Percentiles rank a stretch among this genome's conserved stretches.
phyloP scores from a whole-genome alignment of 75 land plant species.

The Picea sitchensis region DNA sequence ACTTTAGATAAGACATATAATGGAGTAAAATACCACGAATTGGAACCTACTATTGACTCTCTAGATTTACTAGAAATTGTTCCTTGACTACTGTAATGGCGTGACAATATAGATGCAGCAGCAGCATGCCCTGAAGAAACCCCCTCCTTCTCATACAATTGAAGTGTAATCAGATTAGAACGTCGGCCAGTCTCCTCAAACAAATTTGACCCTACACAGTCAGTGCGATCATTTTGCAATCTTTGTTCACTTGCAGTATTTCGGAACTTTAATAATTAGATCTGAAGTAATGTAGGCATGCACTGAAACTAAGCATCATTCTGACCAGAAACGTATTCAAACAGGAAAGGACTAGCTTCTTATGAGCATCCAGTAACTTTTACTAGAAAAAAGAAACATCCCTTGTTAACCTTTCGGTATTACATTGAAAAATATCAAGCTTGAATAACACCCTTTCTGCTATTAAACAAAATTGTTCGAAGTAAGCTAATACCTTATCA shows the following conservation, averaged over 20 bases:
- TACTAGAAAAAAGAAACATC: neutral
- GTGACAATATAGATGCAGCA: constrained; percentile 58
- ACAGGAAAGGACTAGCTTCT: neutral
- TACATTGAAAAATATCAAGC: constrained; percentile 1
- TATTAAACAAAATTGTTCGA: no score
- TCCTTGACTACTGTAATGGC: constrained; percentile 17
- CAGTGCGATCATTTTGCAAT: neutral
- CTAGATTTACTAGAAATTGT: constrained; percentile 2
- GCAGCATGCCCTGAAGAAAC: constrained; percentile 47
- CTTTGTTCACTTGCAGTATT: neutral
- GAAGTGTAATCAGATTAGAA: constrained; percentile 77
- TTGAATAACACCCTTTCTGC: no score
- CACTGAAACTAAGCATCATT: neutral
- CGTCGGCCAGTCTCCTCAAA: constrained; percentile 72
- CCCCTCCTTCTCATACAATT: constrained; percentile 84
- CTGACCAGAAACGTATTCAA: neutral
- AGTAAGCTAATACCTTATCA: no score
- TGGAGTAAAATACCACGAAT: neutral
- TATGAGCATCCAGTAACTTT: neutral
- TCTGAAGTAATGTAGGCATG: neutral
- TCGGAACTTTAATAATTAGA: neutral
- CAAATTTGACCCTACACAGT: constrained; percentile 18
- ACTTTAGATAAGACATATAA: neutral
- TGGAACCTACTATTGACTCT: neutral
- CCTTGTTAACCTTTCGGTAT: neutral